These are phyloP conservation scores for Plasmodium adleri DNA, from an alignment of 169 alveolate species.

Conservation along the genomic window DNA sequence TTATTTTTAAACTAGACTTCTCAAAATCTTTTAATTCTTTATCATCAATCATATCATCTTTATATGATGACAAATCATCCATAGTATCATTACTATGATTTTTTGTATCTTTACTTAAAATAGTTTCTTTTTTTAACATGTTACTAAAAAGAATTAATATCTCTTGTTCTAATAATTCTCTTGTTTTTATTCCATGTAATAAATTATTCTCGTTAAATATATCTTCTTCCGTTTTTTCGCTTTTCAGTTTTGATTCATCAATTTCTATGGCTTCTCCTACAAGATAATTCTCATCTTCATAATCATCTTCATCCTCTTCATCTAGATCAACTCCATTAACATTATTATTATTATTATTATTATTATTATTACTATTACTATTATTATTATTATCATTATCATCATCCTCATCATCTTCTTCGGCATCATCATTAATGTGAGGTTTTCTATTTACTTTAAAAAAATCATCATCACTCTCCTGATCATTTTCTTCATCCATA, in stretches of 20 bases:
- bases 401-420: constrained; percentile 3
- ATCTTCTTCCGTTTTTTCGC: constrained; percentile 38
- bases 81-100: neutral
- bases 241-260: neutral
- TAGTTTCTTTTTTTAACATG: constrained; percentile 52
- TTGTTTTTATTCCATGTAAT: constrained; percentile 41
- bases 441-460: neutral
- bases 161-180: constrained; percentile 54
- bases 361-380: too few relatives aligned
- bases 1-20: constrained; percentile 24
- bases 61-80: neutral
- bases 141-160: constrained; percentile 43
- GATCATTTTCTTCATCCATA: constrained; percentile 5
- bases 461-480: constrained; percentile 24
- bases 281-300: constrained; percentile 7
- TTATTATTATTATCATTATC: neutral
- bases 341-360: too few relatives aligned
- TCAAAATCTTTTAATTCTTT: constrained; percentile 5
- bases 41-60: constrained; percentile 4
- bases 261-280: constrained; percentile 26
- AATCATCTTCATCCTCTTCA: constrained; percentile 13
- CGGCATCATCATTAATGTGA: constrained; percentile 11
- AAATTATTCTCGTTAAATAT: constrained; percentile 50
- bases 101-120: constrained; percentile 30
- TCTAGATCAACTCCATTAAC: neutral